Percentiles rank a stretch among this genome's conserved stretches.
Conservation (phyloP, 139 green algal species). For the Chlamydomonas sp. region DNA sequence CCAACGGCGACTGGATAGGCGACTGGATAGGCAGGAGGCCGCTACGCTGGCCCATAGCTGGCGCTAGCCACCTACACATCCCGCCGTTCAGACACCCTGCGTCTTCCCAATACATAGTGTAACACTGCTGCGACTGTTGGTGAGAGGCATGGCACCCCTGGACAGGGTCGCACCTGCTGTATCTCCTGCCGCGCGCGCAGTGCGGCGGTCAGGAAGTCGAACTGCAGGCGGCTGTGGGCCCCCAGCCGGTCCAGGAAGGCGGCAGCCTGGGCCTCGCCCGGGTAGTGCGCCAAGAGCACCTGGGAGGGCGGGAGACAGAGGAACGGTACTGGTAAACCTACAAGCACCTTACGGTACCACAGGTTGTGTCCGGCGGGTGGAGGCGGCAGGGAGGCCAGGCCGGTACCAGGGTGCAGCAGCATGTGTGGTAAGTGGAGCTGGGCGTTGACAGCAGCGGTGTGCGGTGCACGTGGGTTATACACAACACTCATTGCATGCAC, state of each 20-base stretch:
- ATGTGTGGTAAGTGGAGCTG: not conserved
- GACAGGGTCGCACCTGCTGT: not conserved
- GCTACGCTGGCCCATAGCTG: not conserved
- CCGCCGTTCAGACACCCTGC: not conserved
- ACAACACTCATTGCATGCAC: too few relatives aligned
- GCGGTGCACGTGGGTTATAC: too few relatives aligned
- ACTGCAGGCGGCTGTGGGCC: slow-evolving; percentile 45
- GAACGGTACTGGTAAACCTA: not conserved
- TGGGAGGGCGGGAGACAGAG: not conserved
- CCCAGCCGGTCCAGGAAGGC: slow-evolving; percentile 32
- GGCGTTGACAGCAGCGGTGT: too few relatives aligned
- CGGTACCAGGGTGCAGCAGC: too few relatives aligned
- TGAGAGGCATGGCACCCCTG: too few relatives aligned
- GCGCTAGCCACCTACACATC: not conserved
- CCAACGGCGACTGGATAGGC: not conserved
- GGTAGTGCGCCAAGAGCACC: slow-evolving; percentile 27
- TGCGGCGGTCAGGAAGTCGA: slow-evolving; percentile 45
- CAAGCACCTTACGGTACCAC: not conserved
- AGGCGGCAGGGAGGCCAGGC: too few relatives aligned
- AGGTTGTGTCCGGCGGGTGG: too few relatives aligned
- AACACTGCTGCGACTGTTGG: too few relatives aligned
- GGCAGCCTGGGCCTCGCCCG: slow-evolving; percentile 10
- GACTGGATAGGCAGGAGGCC: not conserved
- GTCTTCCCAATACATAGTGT: too few relatives aligned
- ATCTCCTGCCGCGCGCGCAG: slow-evolving; percentile 25